Evolutionary conservation across 495 filamentous ascomycete genomes (phyloP).

Genomic region (Penicillium coprophilum): DNA sequence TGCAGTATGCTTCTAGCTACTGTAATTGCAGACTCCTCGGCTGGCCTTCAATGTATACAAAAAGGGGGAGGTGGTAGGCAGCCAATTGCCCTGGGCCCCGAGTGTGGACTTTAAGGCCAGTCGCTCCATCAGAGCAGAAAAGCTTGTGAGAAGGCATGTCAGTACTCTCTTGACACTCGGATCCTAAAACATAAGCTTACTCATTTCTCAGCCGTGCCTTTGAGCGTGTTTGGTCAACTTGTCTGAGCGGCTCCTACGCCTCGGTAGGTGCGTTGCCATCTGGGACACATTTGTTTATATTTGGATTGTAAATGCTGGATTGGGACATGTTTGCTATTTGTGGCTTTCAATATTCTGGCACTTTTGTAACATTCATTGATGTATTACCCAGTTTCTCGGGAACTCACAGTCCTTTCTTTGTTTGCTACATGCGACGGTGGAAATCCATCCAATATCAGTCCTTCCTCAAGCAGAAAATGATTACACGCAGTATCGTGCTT

Average conservation of each 20-base stretch:
- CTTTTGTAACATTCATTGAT: not conserved
- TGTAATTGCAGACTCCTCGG: not conserved
- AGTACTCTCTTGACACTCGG: not conserved
- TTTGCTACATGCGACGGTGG: not conserved
- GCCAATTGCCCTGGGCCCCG: not conserved
- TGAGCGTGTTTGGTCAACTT: not conserved
- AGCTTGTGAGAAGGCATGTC: not conserved
- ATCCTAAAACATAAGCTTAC: not conserved
- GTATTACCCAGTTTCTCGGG: not conserved
- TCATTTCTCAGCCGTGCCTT: not conserved
- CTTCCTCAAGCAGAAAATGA: not conserved
- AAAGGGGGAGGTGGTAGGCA: not conserved
- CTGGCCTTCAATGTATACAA: not conserved
- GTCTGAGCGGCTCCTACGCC: not conserved
- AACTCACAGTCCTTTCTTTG: not conserved
- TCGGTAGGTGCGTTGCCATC: not conserved
- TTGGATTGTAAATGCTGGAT: not conserved
- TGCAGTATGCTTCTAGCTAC: not conserved
- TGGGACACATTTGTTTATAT: not conserved
- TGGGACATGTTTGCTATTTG: not conserved
- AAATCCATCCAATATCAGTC: not conserved
- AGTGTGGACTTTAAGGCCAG: not conserved
- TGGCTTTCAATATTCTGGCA: not conserved
- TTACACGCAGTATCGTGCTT: not conserved
- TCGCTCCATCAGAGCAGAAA: not conserved